phyloP scores from a whole-genome alignment of 164 flowering plant genomes.

The Tetrastigma voinierianum region DNA sequence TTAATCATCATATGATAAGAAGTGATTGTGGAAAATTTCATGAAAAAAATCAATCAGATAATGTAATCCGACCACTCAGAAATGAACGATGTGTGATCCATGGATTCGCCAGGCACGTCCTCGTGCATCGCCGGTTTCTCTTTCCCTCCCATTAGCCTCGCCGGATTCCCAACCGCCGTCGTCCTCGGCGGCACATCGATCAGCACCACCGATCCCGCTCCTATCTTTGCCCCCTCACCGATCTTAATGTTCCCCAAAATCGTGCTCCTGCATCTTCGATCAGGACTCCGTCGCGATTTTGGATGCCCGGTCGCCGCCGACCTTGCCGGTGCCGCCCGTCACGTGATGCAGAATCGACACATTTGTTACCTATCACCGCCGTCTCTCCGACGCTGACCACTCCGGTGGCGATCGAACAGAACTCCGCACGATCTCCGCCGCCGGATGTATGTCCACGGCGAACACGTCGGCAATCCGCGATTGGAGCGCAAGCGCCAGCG shows the following conservation, averaged over 20 bases:
- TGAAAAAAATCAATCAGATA: constrained; percentile 20
- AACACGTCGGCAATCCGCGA: constrained; percentile 65
- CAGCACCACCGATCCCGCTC: constrained; percentile 65
- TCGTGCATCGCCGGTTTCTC: constrained; percentile 43
- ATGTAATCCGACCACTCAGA: constrained; percentile 70
- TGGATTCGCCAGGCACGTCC: constrained; percentile 64
- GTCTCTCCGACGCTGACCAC: constrained; percentile 75
- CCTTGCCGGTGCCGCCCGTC: constrained; percentile 68
- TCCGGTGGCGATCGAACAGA: constrained; percentile 64
- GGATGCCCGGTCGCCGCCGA: constrained; percentile 57
- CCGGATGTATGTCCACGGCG: constrained; percentile 66
- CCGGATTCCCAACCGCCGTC: constrained; percentile 69
- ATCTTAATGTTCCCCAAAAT: constrained; percentile 54
- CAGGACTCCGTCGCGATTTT: constrained; percentile 60
- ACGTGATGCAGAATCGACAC: constrained; percentile 68
- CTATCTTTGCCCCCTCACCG: constrained; percentile 68
- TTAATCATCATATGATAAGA: too few relatives aligned
- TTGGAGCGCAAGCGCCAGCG: constrained; percentile 57
- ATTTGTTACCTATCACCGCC: constrained; percentile 63
- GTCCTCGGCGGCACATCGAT: constrained; percentile 64
- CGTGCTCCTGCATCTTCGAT: constrained; percentile 69
- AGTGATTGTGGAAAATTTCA: too few relatives aligned
- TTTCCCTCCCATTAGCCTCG: constrained; percentile 64
- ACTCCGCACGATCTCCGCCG: constrained; percentile 53
- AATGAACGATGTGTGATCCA: constrained; percentile 73